phyloP scores from a whole-genome alignment of 2,329 filamentous ascomycete species.

The Elsinoe necatrix region DNA sequence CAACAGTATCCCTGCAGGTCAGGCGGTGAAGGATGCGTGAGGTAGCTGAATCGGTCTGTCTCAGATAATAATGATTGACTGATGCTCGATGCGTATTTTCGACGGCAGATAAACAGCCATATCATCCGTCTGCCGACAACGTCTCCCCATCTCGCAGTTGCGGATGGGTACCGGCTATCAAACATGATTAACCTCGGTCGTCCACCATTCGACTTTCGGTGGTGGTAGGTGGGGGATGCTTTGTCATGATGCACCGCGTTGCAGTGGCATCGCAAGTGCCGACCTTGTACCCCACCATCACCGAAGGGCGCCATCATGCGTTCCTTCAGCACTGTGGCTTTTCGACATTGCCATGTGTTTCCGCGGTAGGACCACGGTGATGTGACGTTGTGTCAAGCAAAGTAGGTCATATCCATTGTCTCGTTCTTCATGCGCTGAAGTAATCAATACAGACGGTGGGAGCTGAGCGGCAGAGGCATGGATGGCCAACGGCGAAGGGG shows the following conservation, averaged over 20 bases:
- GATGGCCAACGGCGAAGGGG: background rate
- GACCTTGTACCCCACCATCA: slow-evolving; percentile 6
- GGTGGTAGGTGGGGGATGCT: background rate
- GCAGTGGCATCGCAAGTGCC: background rate
- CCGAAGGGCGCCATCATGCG: slow-evolving; percentile 1
- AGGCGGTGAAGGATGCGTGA: background rate
- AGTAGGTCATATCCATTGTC: background rate
- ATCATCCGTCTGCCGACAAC: background rate
- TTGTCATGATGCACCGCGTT: slow-evolving; percentile 2
- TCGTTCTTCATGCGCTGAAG: background rate
- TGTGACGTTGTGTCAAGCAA: background rate
- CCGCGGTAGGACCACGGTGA: background rate
- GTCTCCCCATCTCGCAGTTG: background rate
- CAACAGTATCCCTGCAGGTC: background rate
- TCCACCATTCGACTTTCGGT: background rate
- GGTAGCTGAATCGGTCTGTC: background rate
- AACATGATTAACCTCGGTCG: background rate
- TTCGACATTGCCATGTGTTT: background rate
- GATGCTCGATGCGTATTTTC: background rate
- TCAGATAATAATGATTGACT: background rate
- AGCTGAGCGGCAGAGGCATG: background rate
- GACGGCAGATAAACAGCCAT: background rate
- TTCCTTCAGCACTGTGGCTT: slow-evolving; percentile 2
- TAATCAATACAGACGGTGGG: slow-evolving; percentile 1
- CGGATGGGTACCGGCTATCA: slow-evolving; percentile 6